Base-by-base conservation (phyloP, 345 rosid genomes). In the Salix caprea region DNA sequence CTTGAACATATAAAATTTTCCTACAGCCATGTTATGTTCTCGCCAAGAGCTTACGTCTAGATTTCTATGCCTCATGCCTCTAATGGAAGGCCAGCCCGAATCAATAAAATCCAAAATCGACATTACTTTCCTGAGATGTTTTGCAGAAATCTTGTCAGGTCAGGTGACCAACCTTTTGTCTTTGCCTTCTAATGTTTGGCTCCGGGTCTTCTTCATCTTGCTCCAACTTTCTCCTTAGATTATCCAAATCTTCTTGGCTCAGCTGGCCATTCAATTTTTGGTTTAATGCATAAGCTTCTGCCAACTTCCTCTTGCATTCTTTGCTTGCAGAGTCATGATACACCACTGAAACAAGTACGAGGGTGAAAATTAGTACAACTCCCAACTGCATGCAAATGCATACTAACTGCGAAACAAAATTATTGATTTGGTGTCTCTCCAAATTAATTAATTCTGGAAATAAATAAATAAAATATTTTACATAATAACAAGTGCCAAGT, bases 281-380 rank as follows among this genome's bases (percentile, higher is more conserved):
- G 86, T 88, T 95, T 77, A 91, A 70, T 19, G 91, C 90, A 83
- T 93, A 95, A 7, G 97, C 87, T 86, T 87, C 97, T 6, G 85
- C 94, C 91, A 93, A 77, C 87, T 84, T 90, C 77, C 89, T 88
- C 84, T 73, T 89, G 84, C 97, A 93, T 67, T 88, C 97, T 82
- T 93, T 91, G 91, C 94, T 93, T 34, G 97, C 97, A 42, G 83
- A 79, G 81, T 91, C 99, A 69, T 93, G 99, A 78, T 77, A 64
- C 65, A 95, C 93, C 86, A 95, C 97, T 95, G 91, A 72, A 79
- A 82, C 64, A 46, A 26, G 74, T 67, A n/a, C 11, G 19, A 69
- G 19, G 72, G 50, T 67, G 44, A 5, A 48, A 16, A 39, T 11
- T 54, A 52, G 9, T 32, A 4, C 8, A 6, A 71, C 46, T 32